Evolutionary conservation across 2,329 filamentous ascomycete genomes (phyloP).

Genomic region (Diaporthe longicolla): DNA sequence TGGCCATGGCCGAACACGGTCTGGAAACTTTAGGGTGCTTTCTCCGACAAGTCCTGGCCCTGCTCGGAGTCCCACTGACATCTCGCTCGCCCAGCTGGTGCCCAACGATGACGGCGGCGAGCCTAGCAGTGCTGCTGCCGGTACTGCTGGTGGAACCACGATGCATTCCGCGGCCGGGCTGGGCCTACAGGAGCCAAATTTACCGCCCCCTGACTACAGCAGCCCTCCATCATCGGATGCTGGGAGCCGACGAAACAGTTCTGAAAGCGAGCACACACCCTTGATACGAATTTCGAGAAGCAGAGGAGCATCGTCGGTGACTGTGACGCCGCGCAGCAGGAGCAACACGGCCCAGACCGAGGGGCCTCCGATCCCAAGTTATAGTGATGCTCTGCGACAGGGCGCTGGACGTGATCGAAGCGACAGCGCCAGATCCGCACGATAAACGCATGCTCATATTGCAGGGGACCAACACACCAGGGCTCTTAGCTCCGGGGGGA

Average conservation of each 20-base stretch:
- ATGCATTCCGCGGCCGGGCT: slow-evolving; percentile 55
- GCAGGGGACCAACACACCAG: background rate
- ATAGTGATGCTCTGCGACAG: slow-evolving; percentile 79
- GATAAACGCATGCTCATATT: slow-evolving; percentile 8
- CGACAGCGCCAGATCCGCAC: slow-evolving; percentile 53
- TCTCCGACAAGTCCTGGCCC: slow-evolving; percentile 90
- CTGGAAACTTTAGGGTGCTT: slow-evolving; percentile 80
- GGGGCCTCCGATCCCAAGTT: slow-evolving; percentile 83
- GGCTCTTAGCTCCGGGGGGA: too few species aligned
- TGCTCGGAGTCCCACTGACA: slow-evolving; percentile 92
- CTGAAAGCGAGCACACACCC: slow-evolving; percentile 69
- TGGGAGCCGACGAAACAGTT: slow-evolving; percentile 69
- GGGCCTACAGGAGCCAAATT: slow-evolving; percentile 68
- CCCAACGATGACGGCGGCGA: slow-evolving; percentile 81
- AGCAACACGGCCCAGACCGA: slow-evolving; percentile 48
- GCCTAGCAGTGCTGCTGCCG: slow-evolving; percentile 64
- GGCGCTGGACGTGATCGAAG: slow-evolving; percentile 63
- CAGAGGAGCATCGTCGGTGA: slow-evolving; percentile 64
- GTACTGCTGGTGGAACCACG: slow-evolving; percentile 51
- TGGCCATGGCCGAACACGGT: slow-evolving; percentile 81
- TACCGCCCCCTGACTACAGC: slow-evolving; percentile 80
- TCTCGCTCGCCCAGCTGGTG: slow-evolving; percentile 89
- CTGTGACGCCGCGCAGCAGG: slow-evolving; percentile 49
- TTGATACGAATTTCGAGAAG: slow-evolving; percentile 66
- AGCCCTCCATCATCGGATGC: slow-evolving; percentile 74